A percentile compares a stretch with the other conserved stretches of the same genome.
Evolutionary conservation across 2,329 filamentous ascomycete genomes (phyloP).

Genomic region (Cladosporium sp.): DNA sequence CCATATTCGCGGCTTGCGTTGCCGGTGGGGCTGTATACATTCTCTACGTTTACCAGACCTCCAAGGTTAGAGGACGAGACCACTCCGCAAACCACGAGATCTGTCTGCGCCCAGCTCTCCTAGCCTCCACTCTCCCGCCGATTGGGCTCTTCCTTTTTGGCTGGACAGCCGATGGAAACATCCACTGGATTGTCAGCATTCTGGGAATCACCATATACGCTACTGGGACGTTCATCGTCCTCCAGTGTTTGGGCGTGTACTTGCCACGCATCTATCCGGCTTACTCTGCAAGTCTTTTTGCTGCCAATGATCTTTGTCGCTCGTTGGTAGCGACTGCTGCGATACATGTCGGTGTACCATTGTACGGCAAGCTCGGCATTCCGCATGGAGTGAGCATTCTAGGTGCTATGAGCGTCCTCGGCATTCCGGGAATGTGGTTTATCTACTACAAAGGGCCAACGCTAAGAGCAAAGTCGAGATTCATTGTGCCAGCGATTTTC

Average conservation of each 20-base stretch:
- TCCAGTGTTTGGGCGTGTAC: slow-evolving; percentile 47
- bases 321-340: slow-evolving; percentile 60
- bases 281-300: slow-evolving; percentile 59
- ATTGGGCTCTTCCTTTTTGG: slow-evolving; percentile 36
- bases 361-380: slow-evolving; percentile 61
- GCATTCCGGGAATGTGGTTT: not conserved
- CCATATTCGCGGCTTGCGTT: not conserved
- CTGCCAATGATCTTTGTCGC: slow-evolving; percentile 61
- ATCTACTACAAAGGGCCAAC: not conserved
- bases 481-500: not conserved
- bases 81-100: not conserved
- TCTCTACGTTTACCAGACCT: not conserved
- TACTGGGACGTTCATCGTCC: slow-evolving; percentile 41
- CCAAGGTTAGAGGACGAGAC: not conserved
- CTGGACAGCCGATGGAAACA: slow-evolving; percentile 30
- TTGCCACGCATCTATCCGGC: slow-evolving; percentile 43
- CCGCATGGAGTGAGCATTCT: slow-evolving; percentile 52
- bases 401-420: not conserved
- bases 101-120: slow-evolving; percentile 11
- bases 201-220: slow-evolving; percentile 46
- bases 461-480: not conserved
- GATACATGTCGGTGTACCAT: slow-evolving; percentile 60
- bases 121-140: slow-evolving; percentile 35
- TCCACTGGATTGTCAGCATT: slow-evolving; percentile 43
- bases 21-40: not conserved